Percentiles rank a stretch among this genome's conserved stretches.
Evolutionary conservation across 148 eudicot genomes (phyloP).

Genomic region (Cornus kousa): DNA sequence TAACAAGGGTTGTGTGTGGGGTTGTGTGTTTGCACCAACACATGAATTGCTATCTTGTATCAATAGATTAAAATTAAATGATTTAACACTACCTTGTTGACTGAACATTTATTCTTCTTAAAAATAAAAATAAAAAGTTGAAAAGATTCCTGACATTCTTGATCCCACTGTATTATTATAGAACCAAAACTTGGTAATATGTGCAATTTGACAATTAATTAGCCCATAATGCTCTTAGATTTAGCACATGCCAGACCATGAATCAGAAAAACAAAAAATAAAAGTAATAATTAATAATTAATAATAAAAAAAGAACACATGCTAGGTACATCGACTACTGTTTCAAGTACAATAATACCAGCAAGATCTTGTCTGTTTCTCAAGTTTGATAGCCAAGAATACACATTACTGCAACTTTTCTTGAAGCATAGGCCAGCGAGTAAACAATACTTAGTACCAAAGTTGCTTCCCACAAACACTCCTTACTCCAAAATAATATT

Average conservation of each 20-base stretch:
- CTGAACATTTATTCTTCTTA: too few species aligned
- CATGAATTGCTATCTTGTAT: too few species aligned
- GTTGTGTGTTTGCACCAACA: too few species aligned
- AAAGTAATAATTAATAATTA: too few species aligned
- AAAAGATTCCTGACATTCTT: not conserved
- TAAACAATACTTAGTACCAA: not conserved
- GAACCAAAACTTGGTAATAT: too few species aligned
- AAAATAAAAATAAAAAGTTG: too few species aligned
- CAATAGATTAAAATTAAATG: too few species aligned
- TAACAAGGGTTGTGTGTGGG: too few species aligned
- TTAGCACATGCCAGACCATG: not conserved
- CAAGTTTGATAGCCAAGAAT: not conserved
- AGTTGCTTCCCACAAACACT: constrained; percentile 11
- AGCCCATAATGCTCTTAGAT: not conserved
- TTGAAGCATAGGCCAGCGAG: not conserved
- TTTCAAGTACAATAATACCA: not conserved
- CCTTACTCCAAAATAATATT: not conserved
- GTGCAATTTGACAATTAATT: too few species aligned
- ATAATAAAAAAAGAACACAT: not conserved
- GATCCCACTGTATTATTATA: not conserved
- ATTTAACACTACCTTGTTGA: too few species aligned
- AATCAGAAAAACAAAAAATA: not conserved
- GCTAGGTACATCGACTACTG: too few species aligned
- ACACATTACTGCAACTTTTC: not conserved
- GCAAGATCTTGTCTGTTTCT: not conserved